A percentile compares a stretch with the other conserved stretches of the same genome.
These are phyloP conservation scores for Holtermanniella nyarrowii DNA, from an alignment of 768 basidiomycete genomes.

Conservation along the genomic window DNA sequence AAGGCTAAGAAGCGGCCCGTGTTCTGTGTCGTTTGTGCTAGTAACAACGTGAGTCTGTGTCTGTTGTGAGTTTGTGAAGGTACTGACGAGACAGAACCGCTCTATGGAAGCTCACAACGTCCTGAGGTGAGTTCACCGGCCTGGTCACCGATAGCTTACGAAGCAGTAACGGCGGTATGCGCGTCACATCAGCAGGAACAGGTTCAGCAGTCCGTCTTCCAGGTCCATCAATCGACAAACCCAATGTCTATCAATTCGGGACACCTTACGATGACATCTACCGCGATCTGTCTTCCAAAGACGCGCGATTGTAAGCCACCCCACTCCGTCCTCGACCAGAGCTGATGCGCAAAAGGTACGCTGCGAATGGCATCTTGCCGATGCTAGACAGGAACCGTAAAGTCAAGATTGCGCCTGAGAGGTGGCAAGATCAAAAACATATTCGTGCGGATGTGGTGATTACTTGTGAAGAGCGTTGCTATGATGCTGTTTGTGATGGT, in stretches of 20 bases:
- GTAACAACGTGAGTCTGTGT: conserved; percentile 67
- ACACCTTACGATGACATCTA: conserved; percentile 95
- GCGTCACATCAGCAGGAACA: conserved; percentile 88
- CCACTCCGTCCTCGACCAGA: background rate
- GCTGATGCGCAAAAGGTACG: conserved; percentile 53
- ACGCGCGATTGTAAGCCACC: conserved; percentile 62
- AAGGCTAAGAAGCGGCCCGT: conserved; percentile 55
- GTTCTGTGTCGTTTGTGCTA: conserved; percentile 98
- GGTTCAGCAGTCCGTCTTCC: conserved; percentile 94
- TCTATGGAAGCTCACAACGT: conserved; percentile 98
- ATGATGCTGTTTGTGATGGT: conserved; percentile 98
- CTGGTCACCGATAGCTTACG: background rate
- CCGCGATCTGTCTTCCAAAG: conserved; percentile 74
- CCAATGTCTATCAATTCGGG: conserved; percentile 92
- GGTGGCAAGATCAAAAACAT: conserved; percentile 85
- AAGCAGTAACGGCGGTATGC: conserved; percentile 73
- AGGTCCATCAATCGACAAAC: conserved; percentile 91
- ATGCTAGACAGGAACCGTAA: conserved; percentile 95
- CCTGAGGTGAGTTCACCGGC: conserved; percentile 55
- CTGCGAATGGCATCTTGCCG: conserved; percentile 80
- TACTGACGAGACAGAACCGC: conserved; percentile 55
- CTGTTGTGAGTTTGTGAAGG: background rate
- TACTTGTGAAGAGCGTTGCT: conserved; percentile 97
- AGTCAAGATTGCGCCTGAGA: conserved; percentile 84
- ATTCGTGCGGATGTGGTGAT: conserved; percentile 87